Evolutionary conservation across 1,284 basidiomycete genomes (phyloP), one percentile per base, ranked within the genome.

Genomic region (Cryptococcus depauperatus): DNA sequence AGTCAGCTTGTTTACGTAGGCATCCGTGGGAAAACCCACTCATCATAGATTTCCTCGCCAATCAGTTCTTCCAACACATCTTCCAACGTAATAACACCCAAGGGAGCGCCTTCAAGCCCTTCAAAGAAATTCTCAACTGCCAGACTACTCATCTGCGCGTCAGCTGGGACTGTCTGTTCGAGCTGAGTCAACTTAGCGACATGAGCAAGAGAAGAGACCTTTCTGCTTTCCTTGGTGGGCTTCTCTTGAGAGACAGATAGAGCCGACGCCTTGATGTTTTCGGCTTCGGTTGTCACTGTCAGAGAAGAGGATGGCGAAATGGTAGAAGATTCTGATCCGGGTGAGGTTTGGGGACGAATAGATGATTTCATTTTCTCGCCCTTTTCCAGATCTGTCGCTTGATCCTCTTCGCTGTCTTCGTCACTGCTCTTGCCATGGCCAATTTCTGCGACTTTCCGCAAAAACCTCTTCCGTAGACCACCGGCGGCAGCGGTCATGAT

Each of bases 71-170:
- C 89, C 8, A 93, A 75, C 14, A 93, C 86, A 55, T 93, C 89
- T 67, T 93, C 90, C 3, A 93, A 76, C 1, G 90, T 93, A 55
- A 93, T 92, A 63, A 93, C 89, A 48, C 90, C 90, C 21, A 93
- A 74, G 1, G 88, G 88, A 77, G 82, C 64, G 82, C 84, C 64
- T 46, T 67, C 63, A 38, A 85, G 77, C 41, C 76, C 77, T 71
- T 83, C 80, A 60, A 87, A 72, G 69, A 88, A 85, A 77, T 83
- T 79, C 26, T 81, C 78, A 21, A 83, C 83, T 39, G 77, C 77
- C 52, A 79, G 77, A 57, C 82, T 79, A 3, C 79, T 76, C 43
- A 90, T 67, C 41, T 85, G 81, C 22, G 84, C 87, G 71, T 87
- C 86, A 37, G 82, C 83, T 40, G 84, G 85, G 77, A 87, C 85